These are phyloP conservation scores for Dalechampia spathulata DNA, from an alignment of 441 rosid genomes.

Conservation along the genomic window DNA sequence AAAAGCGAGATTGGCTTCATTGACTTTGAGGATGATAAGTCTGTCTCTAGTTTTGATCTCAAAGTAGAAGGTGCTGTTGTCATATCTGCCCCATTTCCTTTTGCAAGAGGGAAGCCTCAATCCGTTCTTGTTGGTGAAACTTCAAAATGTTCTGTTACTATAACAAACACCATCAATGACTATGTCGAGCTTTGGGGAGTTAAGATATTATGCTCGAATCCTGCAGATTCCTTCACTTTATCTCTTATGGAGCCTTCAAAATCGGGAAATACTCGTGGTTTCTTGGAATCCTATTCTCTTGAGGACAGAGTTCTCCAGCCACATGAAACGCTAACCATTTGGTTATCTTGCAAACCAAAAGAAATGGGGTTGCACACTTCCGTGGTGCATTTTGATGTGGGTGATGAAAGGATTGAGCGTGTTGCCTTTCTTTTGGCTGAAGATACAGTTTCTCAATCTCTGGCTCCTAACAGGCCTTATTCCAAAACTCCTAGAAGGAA, in stretches of 20 bases:
- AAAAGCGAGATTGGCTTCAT: constrained; percentile 40
- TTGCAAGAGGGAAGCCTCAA: constrained; percentile 34
- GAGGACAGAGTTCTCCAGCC: constrained; percentile 49
- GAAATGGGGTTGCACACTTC: constrained; percentile 49
- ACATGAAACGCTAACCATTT: constrained; percentile 26
- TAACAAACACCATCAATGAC: constrained; percentile 31
- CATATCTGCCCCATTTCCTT: constrained; percentile 42
- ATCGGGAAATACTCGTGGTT: constrained; percentile 14
- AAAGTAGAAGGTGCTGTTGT: constrained; percentile 24
- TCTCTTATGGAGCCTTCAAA: constrained; percentile 41
- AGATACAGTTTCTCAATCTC: constrained; percentile 39
- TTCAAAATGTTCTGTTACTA: constrained; percentile 28
- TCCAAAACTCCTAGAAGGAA: constrained; percentile 24
- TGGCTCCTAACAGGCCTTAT: constrained; percentile 28
- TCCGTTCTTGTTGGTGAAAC: constrained; percentile 32
- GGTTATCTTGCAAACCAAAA: constrained; percentile 54
- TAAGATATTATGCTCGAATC: constrained; percentile 36
- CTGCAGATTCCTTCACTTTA: constrained; percentile 32
- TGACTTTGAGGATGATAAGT: constrained; percentile 33
- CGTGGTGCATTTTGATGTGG: constrained; percentile 38
- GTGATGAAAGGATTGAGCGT: constrained; percentile 40
- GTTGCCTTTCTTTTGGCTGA: constrained; percentile 45
- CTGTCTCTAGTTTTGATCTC: constrained; percentile 24
- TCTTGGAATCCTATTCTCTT: constrained; percentile 27
- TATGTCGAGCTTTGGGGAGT: constrained; percentile 45